Percentiles rank a stretch among this genome's conserved stretches.
Evolutionary conservation across 768 basidiomycete species (phyloP).

Genomic region (Tricholoma furcatifolium): DNA sequence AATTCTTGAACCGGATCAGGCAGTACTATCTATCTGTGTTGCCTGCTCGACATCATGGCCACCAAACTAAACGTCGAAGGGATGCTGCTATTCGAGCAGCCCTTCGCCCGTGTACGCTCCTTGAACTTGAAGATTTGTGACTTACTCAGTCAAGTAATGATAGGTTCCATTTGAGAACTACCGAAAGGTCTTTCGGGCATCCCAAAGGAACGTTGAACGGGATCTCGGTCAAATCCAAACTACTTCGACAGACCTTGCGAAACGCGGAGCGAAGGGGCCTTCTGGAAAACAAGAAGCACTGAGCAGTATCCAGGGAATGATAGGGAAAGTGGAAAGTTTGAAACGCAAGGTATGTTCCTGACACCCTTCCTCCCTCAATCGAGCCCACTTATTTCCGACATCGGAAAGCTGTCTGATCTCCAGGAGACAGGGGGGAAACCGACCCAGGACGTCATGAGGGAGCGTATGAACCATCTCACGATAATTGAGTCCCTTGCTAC

Average conservation of each 20-base stretch:
- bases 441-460: constrained; percentile 71
- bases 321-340: constrained; percentile 69
- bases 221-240: constrained; percentile 65
- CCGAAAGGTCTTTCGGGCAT: constrained; percentile 81
- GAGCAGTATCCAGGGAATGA: constrained; percentile 72
- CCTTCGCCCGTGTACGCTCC: constrained; percentile 64
- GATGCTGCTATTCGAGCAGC: constrained; percentile 80
- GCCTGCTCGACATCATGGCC: constrained; percentile 27
- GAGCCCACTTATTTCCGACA: constrained; percentile 1
- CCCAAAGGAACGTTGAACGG: constrained; percentile 80
- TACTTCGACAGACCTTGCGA: constrained; percentile 58
- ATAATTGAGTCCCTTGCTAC: constrained; percentile 55
- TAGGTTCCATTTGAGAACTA: constrained; percentile 91
- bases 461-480: constrained; percentile 72
- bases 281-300: constrained; percentile 50
- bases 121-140: background rate
- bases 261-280: constrained; percentile 35
- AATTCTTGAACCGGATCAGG: background rate
- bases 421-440: constrained; percentile 50
- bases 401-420: constrained; percentile 42
- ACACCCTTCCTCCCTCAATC: background rate
- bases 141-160: background rate
- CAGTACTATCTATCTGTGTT: background rate
- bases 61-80: constrained; percentile 72
- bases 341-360: constrained; percentile 78